Evolutionary conservation across 331 rosid genomes (phyloP), one percentile per base, ranked within the genome.

Genomic region (Rhamnella rubrinervis): DNA sequence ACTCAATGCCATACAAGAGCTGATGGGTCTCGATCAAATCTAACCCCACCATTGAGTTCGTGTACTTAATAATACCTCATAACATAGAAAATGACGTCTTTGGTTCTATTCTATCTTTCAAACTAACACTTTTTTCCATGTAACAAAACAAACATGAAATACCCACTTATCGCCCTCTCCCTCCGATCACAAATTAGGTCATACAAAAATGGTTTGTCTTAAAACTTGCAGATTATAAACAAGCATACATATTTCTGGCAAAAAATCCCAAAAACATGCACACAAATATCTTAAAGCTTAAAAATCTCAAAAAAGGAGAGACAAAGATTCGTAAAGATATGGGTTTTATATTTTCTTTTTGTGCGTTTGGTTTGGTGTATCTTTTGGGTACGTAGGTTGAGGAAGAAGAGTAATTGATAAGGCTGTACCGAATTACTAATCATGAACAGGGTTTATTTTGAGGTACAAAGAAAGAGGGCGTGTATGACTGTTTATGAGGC

Each of bases 11-110:
- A 44, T 35, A 57, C 64, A 59, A 71, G 25, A 23, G 70, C 61
- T n/a, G 81, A 76, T 40, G 57, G 28, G 80, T 81, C 80, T 55
- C 75, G 18, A 82, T 80, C 88, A 87, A 72, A 64, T 71, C 72
- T 72, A 59, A 20, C 67, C 67, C 55, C 53, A 14, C 69, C 19
- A 4, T 31, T 31, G 35, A 31, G 35, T 31, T 31, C 35, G 35
- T 31, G 35, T 31, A 31, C 35, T 31, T 4, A 2, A 31, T 31
- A 31, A 2, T 31, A 31, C 5, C 4, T 57, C 13, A 35, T 19
- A n/a, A 49, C 14, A 11, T 15, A 59, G 20, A 63, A 67, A 46
- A 55, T 67, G 60, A 68, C 50, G 50, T 51, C 65, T 65, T 47
- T 70, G 19, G 41, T 16, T 55, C 49, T 26, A 55, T 70, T 56